Base-by-base conservation (phyloP, 106 monocot species). In the Acanthochlamys bracteata region DNA sequence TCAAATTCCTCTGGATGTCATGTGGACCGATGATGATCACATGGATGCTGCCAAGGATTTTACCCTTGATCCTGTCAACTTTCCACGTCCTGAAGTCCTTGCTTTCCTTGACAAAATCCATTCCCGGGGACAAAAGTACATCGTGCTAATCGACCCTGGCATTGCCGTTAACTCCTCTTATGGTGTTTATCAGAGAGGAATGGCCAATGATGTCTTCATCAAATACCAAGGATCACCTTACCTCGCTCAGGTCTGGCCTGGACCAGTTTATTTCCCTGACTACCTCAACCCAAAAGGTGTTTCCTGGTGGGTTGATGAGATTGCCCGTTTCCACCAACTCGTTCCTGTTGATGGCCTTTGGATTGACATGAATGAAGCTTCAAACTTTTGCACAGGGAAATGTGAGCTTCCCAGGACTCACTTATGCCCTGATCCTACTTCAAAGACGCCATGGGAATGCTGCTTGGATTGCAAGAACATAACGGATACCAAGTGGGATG, bases 21-120 rank as follows among this genome's bases (percentile, higher is more conserved):
- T 98, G 20, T 98, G 98, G 98, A 98, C 74, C 20, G 98, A 98
- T n/a, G 92, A 92, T 47, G 98, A 98, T 53, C 92, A 98, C 74
- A 98, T 98, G 98, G 92, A 92, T 17, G 88, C 85, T 0, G 70
- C 81, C 20, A 98, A 98, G 70, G 98, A 98, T 55, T 98, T 98
- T 81, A 98, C 98, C 3, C 85, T 98, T 8, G 85, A 89, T 53
- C 83, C 88, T 0, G 45, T 91, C 39, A 88, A 88, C 67, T 98
- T 81, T 53, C 98, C 98, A 10, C 84, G 84, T n/a, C 55, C 78
- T 0, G 73, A 85, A 47, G 76, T 92, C 25, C 80, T 85, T 0
- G 59, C 66, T 0, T 92, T 98, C 79, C 76, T 98, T 12, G 81
- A 92, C 73, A 80, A 71, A 33, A 79, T 98, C 61, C 98, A 98